Evolutionary conservation across 345 rosid species (phyloP).

Genomic region (Pelargonium nanum): DNA sequence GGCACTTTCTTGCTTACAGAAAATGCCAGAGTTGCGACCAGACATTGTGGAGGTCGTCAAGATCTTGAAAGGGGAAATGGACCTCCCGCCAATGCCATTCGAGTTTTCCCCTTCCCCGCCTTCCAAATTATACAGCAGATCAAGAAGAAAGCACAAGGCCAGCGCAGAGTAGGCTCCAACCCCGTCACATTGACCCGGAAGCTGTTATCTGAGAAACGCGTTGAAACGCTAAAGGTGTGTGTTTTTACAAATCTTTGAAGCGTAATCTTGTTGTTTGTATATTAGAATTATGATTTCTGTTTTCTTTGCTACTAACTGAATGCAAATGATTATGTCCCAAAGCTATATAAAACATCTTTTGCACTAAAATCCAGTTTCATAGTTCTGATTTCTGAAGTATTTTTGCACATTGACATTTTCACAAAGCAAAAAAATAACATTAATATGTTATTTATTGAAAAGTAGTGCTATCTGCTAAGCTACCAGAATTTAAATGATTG

Average conservation of each 20-base stretch:
- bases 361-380: too few species aligned
- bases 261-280: slow-evolving; percentile 4
- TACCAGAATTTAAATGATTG: neutral
- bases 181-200: too few species aligned
- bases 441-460: too few species aligned
- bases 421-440: too few species aligned
- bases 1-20: slow-evolving; percentile 79
- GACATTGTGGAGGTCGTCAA: slow-evolving; percentile 68
- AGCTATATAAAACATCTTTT: neutral
- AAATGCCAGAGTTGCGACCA: slow-evolving; percentile 76
- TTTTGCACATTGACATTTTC: too few species aligned
- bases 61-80: slow-evolving; percentile 87
- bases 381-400: too few species aligned
- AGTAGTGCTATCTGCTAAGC: neutral
- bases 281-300: slow-evolving; percentile 9
- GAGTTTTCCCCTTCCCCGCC: slow-evolving; percentile 96
- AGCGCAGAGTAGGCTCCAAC: slow-evolving; percentile 43
- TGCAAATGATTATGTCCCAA: slow-evolving; percentile 8
- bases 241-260: neutral
- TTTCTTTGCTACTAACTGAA: slow-evolving; percentile 6
- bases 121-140: slow-evolving; percentile 43
- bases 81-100: slow-evolving; percentile 47
- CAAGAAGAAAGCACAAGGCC: slow-evolving; percentile 42
- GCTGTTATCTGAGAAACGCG: too few species aligned
- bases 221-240: too few species aligned